Evolutionary conservation across 2,329 filamentous ascomycete species (phyloP), one percentile per base, ranked within the genome.

Genomic region (Exophiala viscosa): DNA sequence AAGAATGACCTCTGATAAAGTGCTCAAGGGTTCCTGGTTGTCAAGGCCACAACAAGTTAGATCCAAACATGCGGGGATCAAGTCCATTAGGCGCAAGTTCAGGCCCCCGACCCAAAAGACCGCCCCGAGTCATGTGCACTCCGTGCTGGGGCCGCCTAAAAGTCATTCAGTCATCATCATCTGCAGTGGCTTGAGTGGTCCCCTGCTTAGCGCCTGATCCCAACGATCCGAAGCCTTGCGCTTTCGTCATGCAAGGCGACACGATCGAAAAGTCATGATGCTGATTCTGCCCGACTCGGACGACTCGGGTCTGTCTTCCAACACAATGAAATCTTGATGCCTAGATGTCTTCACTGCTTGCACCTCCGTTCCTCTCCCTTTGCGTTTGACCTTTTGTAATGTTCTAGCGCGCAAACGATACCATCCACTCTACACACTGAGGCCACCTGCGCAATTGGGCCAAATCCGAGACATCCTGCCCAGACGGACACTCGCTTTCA

Each of bases 11-110:
- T 41, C 8, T 3, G 13, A 40, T 18, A 5, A 31, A 13, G 32
- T 13, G 20, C n/a, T n/a, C n/a, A 39, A 13, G 17, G 7, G 17
- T 15, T 10, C 15, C 23, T 43, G 40, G 52, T 50, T 54, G 47
- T 54, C 46, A 50, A 34, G 46, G 52, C 52, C 52, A 20, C 18
- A 54, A 50, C 11, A 34, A 14, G 52, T 50, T 54, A 54, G 47
- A 46, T 43, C 52, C 47, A 54, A 54, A 54, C 52, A 62, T 46
- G 46, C 50, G 42, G 38, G 36, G 36, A n/a, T n/a, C n/a, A n/a
- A n/a, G n/a, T n/a, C n/a, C n/a, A n/a, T n/a, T n/a, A 9, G 32
- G 33, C 28, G 23, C 23, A 28, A 28, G 8, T 5, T 28, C 23
- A 28, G 23, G 23, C 8, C 23, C 5, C 23, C 5, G 8, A 7